These are phyloP conservation scores for Erysimum cheiri DNA, from an alignment of 441 rosid genomes.

Conservation along the genomic window DNA sequence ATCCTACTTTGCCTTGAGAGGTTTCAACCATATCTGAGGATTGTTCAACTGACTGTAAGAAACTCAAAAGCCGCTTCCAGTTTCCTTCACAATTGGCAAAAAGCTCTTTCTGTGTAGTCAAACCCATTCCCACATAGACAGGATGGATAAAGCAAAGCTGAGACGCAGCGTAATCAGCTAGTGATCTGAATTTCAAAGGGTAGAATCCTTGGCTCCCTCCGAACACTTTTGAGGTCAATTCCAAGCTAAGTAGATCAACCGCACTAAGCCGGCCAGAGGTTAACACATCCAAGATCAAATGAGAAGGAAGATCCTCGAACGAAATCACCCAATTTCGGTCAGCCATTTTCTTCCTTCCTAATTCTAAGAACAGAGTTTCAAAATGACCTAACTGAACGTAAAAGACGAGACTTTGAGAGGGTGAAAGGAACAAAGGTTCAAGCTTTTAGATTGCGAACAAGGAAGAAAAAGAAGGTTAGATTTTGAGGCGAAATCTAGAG, in stretches of 20 bases:
- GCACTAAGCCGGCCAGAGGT: constrained; percentile 70
- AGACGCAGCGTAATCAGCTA: constrained; percentile 81
- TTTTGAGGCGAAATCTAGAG: constrained; percentile 80
- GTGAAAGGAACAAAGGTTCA: background rate
- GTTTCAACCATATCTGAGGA: constrained; percentile 80
- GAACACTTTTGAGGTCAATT: constrained; percentile 78
- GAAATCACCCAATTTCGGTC: constrained; percentile 58
- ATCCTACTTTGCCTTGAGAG: constrained; percentile 88
- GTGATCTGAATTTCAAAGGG: constrained; percentile 69
- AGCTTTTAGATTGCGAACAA: too few species aligned
- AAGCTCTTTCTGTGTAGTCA: constrained; percentile 61
- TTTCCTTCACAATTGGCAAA: constrained; percentile 80
- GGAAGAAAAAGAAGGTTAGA: constrained; percentile 49
- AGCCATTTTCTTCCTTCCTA: constrained; percentile 55
- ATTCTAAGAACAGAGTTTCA: constrained; percentile 35
- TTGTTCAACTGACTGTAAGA: constrained; percentile 81
- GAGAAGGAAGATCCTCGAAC: constrained; percentile 87
- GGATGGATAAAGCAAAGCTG: constrained; percentile 68
- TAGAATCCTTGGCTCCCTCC: constrained; percentile 70
- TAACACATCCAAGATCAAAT: constrained; percentile 85
- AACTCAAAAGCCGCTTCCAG: constrained; percentile 88
- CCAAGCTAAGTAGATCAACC: constrained; percentile 69
- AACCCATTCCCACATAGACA: constrained; percentile 61
- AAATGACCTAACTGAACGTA: constrained; percentile 22
- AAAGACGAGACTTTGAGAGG: constrained; percentile 25